Conservation (phyloP, 192 early-diverging fungal species). For the Coemansia sp. region DNA sequence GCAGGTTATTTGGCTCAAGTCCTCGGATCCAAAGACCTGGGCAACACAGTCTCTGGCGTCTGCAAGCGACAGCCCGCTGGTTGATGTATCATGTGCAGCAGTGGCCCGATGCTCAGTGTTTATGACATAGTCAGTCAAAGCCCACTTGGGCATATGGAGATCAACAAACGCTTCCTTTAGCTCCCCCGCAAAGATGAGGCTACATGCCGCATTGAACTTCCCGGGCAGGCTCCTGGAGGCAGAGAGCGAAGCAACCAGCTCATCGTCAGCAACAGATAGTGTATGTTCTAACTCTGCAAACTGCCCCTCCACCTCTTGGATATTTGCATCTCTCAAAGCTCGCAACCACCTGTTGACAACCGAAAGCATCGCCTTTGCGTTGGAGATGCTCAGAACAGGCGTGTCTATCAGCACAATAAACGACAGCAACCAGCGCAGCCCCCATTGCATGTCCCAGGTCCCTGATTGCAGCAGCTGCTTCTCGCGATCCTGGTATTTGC, state of each 20-base stretch:
- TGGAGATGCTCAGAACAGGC: constrained; percentile 9
- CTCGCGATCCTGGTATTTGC: constrained; percentile 34
- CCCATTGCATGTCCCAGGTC: constrained; percentile 42
- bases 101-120: neutral
- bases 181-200: constrained; percentile 39
- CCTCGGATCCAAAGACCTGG: constrained; percentile 2
- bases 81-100: neutral
- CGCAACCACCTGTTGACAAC: constrained; percentile 26
- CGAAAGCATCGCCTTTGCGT: constrained; percentile 18
- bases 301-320: constrained; percentile 28
- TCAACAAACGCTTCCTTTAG: constrained; percentile 21
- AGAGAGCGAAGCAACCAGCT: constrained; percentile 17
- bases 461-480: constrained; percentile 26
- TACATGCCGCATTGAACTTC: constrained; percentile 39
- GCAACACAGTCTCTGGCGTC: constrained; percentile 18
- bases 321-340: constrained; percentile 21
- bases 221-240: constrained; percentile 30
- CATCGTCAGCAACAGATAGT: constrained; percentile 16
- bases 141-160: constrained; percentile 42
- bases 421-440: constrained; percentile 45
- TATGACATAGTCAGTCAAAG: constrained; percentile 6
- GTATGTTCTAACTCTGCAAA: constrained; percentile 12
- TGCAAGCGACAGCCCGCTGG: constrained; percentile 7
- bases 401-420: constrained; percentile 32
- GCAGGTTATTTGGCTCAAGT: constrained; percentile 13